phyloP scores from a whole-genome alignment of 2,329 filamentous ascomycete genomes.

The Phaeoacremonium minimum region DNA sequence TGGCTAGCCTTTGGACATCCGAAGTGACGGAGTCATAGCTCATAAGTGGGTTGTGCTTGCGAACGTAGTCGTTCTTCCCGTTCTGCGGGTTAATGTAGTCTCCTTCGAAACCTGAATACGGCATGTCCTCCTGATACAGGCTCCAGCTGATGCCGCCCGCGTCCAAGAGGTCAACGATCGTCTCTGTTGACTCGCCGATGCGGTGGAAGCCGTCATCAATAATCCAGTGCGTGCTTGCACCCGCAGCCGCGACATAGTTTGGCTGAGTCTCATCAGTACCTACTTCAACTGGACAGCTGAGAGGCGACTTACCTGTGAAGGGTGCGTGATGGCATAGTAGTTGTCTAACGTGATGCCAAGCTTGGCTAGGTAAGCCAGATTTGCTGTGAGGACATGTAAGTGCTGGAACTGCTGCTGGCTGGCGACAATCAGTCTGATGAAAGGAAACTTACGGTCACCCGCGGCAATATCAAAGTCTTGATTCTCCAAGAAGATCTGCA shows the following conservation, averaged over 20 bases:
- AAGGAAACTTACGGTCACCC: conserved; percentile 31
- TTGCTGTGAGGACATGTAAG: conserved; percentile 17
- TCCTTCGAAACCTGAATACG: conserved; percentile 41
- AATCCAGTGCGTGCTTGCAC: conserved; percentile 54
- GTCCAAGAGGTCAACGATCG: conserved; percentile 45
- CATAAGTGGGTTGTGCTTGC: conserved; percentile 53
- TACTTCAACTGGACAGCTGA: no score
- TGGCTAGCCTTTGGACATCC: conserved; percentile 20
- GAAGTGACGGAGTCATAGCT: conserved; percentile 22
- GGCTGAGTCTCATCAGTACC: no score
- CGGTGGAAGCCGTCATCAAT: conserved; percentile 45
- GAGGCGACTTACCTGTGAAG: conserved; percentile 35
- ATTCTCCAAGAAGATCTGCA: conserved; percentile 60
- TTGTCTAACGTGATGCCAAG: conserved; percentile 53
- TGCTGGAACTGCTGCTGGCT: no score
- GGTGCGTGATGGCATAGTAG: conserved; percentile 51
- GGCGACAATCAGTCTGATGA: no score
- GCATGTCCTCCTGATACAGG: conserved; percentile 50
- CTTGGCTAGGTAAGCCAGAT: conserved; percentile 42
- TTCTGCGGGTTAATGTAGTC: conserved; percentile 50
- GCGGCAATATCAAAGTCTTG: conserved; percentile 44
- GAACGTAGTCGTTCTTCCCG: conserved; percentile 56
- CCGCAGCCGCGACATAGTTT: conserved; percentile 56
- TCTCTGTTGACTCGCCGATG: conserved; percentile 35
- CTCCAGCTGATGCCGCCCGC: conserved; percentile 42